Evolutionary conservation across 2,329 filamentous ascomycete species (phyloP).

Genomic region (Fusarium abutilonis): DNA sequence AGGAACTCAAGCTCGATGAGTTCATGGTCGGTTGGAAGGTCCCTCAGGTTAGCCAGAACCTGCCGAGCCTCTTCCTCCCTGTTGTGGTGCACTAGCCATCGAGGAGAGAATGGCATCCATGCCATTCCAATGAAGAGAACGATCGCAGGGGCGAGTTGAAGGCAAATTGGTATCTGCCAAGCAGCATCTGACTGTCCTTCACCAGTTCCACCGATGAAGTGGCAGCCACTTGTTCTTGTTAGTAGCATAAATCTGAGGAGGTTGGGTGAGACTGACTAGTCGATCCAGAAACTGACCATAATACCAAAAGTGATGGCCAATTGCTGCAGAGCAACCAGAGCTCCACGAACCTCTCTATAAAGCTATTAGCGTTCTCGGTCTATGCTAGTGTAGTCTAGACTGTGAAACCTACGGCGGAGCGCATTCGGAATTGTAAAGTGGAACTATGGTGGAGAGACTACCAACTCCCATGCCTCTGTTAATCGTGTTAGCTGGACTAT

Average conservation of each 20-base stretch:
- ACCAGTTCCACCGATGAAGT: slow-evolving; percentile 68
- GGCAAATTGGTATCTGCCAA: slow-evolving; percentile 77
- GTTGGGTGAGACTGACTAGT: slow-evolving; percentile 54
- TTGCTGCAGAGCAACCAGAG: slow-evolving; percentile 60
- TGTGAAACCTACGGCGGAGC: slow-evolving; percentile 52
- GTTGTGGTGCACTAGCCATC: slow-evolving; percentile 77
- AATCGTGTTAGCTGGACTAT: background rate
- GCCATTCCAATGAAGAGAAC: slow-evolving; percentile 76
- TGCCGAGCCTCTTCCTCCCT: slow-evolving; percentile 73
- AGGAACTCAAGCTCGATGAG: slow-evolving; percentile 79
- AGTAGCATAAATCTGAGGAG: background rate
- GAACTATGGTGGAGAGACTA: slow-evolving; percentile 73
- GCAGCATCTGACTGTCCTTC: slow-evolving; percentile 69
- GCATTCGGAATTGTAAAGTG: slow-evolving; percentile 61
- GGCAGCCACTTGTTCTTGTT: slow-evolving; percentile 59
- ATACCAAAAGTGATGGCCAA: slow-evolving; percentile 70
- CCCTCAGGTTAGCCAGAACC: slow-evolving; percentile 72
- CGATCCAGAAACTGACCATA: slow-evolving; percentile 72
- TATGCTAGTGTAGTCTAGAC: accelerated
- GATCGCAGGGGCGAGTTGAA: slow-evolving; percentile 75
- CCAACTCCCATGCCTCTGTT: slow-evolving; percentile 72
- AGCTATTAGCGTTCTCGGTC: background rate
- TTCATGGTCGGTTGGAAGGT: slow-evolving; percentile 69
- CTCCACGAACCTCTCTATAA: slow-evolving; percentile 52
- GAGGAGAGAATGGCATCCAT: slow-evolving; percentile 82